These are phyloP conservation scores for Fragosphaeria purpurea DNA, from an alignment of 2,329 filamentous ascomycete species.

Conservation along the genomic window DNA sequence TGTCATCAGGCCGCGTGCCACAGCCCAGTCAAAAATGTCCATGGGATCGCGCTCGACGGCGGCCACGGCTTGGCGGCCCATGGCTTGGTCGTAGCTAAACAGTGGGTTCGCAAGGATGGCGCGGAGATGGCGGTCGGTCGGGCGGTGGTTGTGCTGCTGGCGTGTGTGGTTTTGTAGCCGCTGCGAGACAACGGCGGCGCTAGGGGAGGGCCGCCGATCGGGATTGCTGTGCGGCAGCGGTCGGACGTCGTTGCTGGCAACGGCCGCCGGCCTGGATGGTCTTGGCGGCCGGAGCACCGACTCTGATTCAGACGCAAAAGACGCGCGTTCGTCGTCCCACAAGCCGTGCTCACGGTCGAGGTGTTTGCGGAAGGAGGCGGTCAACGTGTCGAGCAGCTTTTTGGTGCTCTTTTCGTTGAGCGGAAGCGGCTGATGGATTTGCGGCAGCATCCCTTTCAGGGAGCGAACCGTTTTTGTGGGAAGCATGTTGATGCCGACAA, in stretches of 20 bases:
- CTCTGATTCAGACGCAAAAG: neutral
- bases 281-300: too few species aligned
- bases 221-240: neutral
- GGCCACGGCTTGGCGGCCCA: slow-evolving; percentile 12
- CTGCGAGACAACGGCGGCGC: neutral
- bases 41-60: slow-evolving; percentile 32
- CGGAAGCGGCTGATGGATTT: slow-evolving; percentile 42
- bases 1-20: slow-evolving; percentile 47
- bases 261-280: neutral
- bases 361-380: slow-evolving; percentile 45
- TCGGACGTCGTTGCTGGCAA: neutral
- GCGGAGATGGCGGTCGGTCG: slow-evolving; percentile 42
- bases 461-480: slow-evolving; percentile 27
- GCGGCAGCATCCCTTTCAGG: slow-evolving; percentile 31
- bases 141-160: slow-evolving; percentile 17
- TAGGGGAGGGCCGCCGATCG: neutral
- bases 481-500: slow-evolving; percentile 19
- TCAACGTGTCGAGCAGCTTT: slow-evolving; percentile 45
- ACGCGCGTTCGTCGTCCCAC: slow-evolving; percentile 21
- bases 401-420: slow-evolving; percentile 41
- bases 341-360: slow-evolving; percentile 49
- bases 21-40: slow-evolving; percentile 46
- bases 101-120: slow-evolving; percentile 48
- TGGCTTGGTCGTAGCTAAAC: slow-evolving; percentile 31
- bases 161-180: neutral